These are phyloP conservation scores for Globisporangium paroecandrum DNA, from an alignment of 352 stramenopile species.

Conservation along the genomic window DNA sequence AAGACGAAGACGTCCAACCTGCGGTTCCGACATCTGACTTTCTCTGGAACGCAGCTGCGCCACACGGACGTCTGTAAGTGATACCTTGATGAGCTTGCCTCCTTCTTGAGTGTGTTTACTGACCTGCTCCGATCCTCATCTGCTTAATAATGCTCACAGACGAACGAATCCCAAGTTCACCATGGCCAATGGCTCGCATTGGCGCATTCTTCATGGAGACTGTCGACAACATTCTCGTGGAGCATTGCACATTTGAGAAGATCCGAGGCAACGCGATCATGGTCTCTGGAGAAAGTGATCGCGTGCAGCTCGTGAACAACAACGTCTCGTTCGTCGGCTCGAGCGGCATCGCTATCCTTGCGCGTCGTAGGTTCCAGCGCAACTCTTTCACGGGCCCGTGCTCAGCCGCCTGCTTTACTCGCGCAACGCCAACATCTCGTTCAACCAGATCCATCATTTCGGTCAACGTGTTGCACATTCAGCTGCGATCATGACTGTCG, in stretches of 20 bases:
- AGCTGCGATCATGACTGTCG: slow-evolving; percentile 50
- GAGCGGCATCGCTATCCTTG: slow-evolving; percentile 47
- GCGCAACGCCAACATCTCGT: slow-evolving; percentile 48
- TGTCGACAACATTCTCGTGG: slow-evolving; percentile 38
- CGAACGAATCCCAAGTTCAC: slow-evolving; percentile 34
- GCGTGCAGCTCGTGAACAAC: slow-evolving; percentile 58
- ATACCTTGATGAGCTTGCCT: background rate
- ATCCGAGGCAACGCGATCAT: slow-evolving; percentile 69
- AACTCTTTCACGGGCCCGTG: slow-evolving; percentile 41
- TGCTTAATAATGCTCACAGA: slow-evolving; percentile 20
- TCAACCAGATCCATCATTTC: slow-evolving; percentile 73
- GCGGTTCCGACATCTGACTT: slow-evolving; percentile 54
- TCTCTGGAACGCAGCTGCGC: slow-evolving; percentile 58
- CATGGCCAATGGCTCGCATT: slow-evolving; percentile 56
- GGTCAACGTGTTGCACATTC: slow-evolving; percentile 49
- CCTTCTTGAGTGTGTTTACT: background rate
- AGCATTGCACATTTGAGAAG: slow-evolving; percentile 66
- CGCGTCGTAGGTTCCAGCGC: slow-evolving; percentile 24
- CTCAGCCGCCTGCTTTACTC: slow-evolving; percentile 41
- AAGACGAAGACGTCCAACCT: slow-evolving; percentile 31
- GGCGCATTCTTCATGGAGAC: slow-evolving; percentile 67
- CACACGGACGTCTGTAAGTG: slow-evolving; percentile 62
- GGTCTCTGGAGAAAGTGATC: slow-evolving; percentile 52
- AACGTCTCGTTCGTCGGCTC: slow-evolving; percentile 65
- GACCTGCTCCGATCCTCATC: background rate